These are phyloP conservation scores for Cairneyella variabilis DNA, from an alignment of 495 filamentous ascomycete genomes.

Conservation along the genomic window DNA sequence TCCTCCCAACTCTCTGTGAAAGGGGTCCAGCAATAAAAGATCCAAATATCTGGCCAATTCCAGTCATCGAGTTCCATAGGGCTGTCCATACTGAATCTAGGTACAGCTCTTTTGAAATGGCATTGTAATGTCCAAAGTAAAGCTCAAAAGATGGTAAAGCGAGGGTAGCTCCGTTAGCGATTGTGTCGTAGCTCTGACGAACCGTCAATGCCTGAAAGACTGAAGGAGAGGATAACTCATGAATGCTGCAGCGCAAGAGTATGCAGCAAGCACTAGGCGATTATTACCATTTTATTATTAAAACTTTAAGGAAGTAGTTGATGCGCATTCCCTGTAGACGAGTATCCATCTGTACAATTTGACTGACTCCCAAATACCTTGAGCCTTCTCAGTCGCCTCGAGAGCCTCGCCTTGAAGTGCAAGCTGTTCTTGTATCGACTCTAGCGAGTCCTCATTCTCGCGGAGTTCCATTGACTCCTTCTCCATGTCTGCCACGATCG, in stretches of 20 bases:
- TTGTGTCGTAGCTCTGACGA: conserved; percentile 20
- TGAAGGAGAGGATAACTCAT: background rate
- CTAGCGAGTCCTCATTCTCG: background rate
- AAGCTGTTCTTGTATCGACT: conserved; percentile 4
- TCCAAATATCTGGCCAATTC: conserved; percentile 25
- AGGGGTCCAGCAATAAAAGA: conserved; percentile 24
- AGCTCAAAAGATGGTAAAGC: conserved; percentile 29
- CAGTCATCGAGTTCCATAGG: conserved; percentile 28
- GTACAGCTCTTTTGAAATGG: conserved; percentile 13
- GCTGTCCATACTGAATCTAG: conserved; percentile 30
- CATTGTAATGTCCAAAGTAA: conserved; percentile 25
- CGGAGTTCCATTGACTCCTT: background rate
- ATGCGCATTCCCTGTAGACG: conserved; percentile 11
- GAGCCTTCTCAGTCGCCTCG: conserved; percentile 7
- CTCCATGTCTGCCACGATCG: background rate
- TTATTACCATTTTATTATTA: background rate
- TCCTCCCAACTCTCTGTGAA: conserved; percentile 26
- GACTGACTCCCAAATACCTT: conserved; percentile 10
- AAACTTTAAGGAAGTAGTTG: background rate
- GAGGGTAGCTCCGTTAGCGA: conserved; percentile 26
- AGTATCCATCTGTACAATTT: conserved; percentile 1
- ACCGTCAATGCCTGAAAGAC: background rate
- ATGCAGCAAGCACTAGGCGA: conserved; percentile 13
- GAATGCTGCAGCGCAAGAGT: conserved; percentile 17
- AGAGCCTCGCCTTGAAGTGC: conserved; percentile 9